phyloP scores from a whole-genome alignment of 192 early-diverging fungal genomes.

The Phlyctochytrium arcticum region DNA sequence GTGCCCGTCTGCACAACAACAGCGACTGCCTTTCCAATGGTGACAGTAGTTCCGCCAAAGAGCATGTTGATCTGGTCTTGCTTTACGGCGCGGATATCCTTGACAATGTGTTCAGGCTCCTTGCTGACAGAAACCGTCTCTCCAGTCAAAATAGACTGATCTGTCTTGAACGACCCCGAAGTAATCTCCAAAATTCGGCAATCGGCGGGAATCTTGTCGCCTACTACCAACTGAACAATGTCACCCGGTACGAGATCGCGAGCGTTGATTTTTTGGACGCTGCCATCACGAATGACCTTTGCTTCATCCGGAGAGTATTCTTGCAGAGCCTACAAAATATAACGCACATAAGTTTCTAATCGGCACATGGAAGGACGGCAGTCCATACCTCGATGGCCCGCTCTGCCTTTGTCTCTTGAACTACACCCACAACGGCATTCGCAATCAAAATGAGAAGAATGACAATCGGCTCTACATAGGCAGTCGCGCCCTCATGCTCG shows the following conservation, averaged over 20 bases:
- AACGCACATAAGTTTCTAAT: no score
- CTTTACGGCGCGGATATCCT: slow-evolving; percentile 74
- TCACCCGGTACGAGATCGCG: slow-evolving; percentile 93
- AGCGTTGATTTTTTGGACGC: slow-evolving; percentile 62
- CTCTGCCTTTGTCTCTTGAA: slow-evolving; percentile 96
- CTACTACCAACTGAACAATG: slow-evolving; percentile 85
- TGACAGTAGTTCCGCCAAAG: slow-evolving; percentile 95
- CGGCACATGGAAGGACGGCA: not conserved
- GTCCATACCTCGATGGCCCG: slow-evolving; percentile 84
- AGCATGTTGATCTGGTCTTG: slow-evolving; percentile 97
- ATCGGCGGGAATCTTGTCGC: slow-evolving; percentile 97
- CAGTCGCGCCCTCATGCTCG: slow-evolving; percentile 66
- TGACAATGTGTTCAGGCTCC: slow-evolving; percentile 52
- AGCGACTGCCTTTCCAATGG: slow-evolving; percentile 82
- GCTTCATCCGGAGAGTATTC: slow-evolving; percentile 97
- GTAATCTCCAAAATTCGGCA: slow-evolving; percentile 75
- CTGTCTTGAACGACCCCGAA: slow-evolving; percentile 84
- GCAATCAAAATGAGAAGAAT: slow-evolving; percentile 97
- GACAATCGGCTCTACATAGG: slow-evolving; percentile 97
- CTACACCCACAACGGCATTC: slow-evolving; percentile 94
- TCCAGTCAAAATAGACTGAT: slow-evolving; percentile 95
- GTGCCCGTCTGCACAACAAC: slow-evolving; percentile 88
- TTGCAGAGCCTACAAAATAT: slow-evolving; percentile 67
- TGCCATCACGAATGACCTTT: slow-evolving; percentile 79
- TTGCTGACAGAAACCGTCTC: slow-evolving; percentile 92